Conservation (phyloP, 495 filamentous ascomycete species). For the Talaromyces adpressus region DNA sequence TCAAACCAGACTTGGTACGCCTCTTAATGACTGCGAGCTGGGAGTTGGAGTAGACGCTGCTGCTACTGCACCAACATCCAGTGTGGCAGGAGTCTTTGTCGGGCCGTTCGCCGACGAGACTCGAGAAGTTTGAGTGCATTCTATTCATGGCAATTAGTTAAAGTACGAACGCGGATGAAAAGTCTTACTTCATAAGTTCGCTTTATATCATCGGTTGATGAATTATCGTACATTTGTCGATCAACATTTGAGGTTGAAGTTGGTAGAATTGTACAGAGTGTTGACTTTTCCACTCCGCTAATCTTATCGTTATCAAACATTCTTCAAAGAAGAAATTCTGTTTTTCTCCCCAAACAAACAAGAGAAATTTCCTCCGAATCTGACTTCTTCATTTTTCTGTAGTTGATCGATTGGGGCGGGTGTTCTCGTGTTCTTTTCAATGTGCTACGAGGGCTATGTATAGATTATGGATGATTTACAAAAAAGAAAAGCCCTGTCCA, state of each 20-base stretch:
- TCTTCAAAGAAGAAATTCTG: no score
- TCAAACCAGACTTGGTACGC: constrained; percentile 16
- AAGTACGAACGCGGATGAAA: neutral
- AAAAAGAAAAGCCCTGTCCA: neutral
- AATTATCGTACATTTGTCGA: neutral
- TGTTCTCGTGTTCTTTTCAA: neutral
- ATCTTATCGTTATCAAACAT: no score
- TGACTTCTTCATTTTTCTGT: no score
- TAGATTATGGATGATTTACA: no score
- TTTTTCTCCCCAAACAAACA: no score
- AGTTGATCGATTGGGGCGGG: neutral
- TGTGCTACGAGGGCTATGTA: no score
- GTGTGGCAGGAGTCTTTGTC: neutral
- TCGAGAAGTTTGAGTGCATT: neutral
- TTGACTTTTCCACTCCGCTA: no score
- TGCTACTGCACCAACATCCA: neutral
- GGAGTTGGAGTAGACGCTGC: neutral
- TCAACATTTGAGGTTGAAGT: neutral
- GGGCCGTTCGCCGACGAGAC: neutral
- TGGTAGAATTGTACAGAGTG: neutral
- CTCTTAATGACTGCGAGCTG: constrained; percentile 8
- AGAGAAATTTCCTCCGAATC: neutral
- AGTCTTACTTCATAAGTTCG: neutral
- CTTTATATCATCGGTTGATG: neutral
- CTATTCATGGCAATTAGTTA: neutral